Percentiles rank a stretch among this genome's conserved stretches.
Conservation (phyloP, 2,329 filamentous ascomycete genomes). For the Aureobasidium subglaciale region DNA sequence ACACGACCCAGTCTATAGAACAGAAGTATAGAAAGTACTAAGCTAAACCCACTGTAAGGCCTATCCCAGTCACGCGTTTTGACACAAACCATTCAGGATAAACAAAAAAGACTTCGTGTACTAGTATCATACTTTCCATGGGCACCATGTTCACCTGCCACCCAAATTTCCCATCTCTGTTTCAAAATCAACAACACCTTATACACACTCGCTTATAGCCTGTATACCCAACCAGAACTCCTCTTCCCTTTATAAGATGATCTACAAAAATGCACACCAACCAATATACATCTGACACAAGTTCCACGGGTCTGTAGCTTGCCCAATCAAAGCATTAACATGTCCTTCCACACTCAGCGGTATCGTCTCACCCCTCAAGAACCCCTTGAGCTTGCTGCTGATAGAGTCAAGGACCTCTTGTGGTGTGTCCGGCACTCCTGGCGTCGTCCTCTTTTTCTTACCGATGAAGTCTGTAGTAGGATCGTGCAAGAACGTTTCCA, state of each 20-base stretch:
- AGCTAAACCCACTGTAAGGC: no score
- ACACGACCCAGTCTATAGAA: no score
- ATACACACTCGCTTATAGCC: not conserved
- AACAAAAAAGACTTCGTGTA: no score
- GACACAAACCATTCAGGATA: no score
- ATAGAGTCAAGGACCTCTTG: constrained; percentile 85
- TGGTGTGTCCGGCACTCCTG: constrained; percentile 57
- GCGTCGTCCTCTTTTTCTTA: constrained; percentile 51
- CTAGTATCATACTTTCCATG: no score
- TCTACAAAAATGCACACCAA: constrained; percentile 63
- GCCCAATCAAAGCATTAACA: constrained; percentile 87
- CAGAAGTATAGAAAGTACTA: no score
- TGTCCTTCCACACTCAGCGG: constrained; percentile 93
- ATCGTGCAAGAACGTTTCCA: constrained; percentile 96
- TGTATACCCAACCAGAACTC: not conserved
- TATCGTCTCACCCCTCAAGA: constrained; percentile 80
- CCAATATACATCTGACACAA: constrained; percentile 95
- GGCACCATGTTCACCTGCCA: no score
- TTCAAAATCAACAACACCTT: not conserved
- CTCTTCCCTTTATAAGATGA: not conserved
- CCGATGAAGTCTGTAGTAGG: constrained; percentile 89
- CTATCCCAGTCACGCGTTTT: no score
- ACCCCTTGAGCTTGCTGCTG: constrained; percentile 73
- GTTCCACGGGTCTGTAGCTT: constrained; percentile 73
- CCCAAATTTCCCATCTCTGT: no score